Conservation (phyloP, 2,329 filamentous ascomycete species). For the Nemania sp. region DNA sequence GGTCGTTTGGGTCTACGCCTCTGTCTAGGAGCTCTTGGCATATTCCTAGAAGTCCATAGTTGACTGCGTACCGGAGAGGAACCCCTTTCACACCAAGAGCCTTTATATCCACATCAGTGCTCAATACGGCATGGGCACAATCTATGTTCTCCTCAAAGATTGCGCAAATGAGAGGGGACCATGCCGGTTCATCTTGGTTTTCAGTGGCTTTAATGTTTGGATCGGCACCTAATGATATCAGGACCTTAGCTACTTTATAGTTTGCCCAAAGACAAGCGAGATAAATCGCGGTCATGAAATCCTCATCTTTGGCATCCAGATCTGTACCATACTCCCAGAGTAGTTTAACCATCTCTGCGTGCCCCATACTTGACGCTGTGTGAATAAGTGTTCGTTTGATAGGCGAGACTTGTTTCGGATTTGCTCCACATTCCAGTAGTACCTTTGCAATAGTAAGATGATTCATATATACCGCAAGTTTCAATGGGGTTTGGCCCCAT, state of each 20-base stretch:
- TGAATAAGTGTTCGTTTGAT: not conserved
- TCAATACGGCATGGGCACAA: conserved; percentile 3
- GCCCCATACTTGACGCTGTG: not conserved
- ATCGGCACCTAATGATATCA: conserved; percentile 15
- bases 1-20: conserved; percentile 16
- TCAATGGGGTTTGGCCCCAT: not conserved
- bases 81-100: not conserved
- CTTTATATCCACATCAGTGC: not conserved
- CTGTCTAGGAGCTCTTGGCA: conserved; percentile 15
- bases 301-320: not conserved
- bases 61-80: conserved; percentile 11
- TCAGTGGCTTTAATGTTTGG: conserved; percentile 10
- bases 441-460: not conserved
- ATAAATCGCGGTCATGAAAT: not conserved
- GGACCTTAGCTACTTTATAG: not conserved
- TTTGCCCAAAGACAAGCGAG: not conserved
- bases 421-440: not conserved
- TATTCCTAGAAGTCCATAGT: conserved; percentile 13
- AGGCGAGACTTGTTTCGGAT: not conserved
- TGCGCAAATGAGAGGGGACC: conserved; percentile 18
- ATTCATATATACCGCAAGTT: not conserved
- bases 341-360: not conserved
- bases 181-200: conserved; percentile 15
- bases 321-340: not conserved
- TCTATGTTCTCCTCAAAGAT: not conserved